A percentile compares a stretch with the other conserved stretches of the same genome.
Evolutionary conservation across 164 flowering plant species (phyloP).

Genomic region (Vitis rotundifolia): DNA sequence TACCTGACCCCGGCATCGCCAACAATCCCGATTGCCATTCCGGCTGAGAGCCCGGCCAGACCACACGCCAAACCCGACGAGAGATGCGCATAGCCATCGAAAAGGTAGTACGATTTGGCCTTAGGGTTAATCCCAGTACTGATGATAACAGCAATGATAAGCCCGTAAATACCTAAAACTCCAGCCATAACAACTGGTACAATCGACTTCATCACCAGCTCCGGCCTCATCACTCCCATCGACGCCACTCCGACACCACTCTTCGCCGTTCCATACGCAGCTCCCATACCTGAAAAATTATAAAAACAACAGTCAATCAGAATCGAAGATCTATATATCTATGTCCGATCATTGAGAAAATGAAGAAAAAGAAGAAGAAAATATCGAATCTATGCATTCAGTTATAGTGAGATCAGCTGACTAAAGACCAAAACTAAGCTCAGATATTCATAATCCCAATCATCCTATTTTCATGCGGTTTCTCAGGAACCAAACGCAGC

Average conservation of each 20-base stretch:
- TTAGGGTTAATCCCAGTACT: conserved; percentile 92
- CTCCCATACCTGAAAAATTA: conserved; percentile 73
- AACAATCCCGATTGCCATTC: conserved; percentile 89
- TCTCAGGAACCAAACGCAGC: too few species aligned
- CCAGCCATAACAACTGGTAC: conserved; percentile 97
- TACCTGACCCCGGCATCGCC: conserved; percentile 94
- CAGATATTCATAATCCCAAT: background rate
- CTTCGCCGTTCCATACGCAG: conserved; percentile 91
- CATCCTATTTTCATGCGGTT: too few species aligned
- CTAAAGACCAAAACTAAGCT: background rate
- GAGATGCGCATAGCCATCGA: conserved; percentile 88
- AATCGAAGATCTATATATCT: conserved; percentile 8
- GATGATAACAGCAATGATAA: conserved; percentile 84
- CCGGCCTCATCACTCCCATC: conserved; percentile 96
- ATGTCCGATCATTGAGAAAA: background rate
- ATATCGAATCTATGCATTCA: too few species aligned
- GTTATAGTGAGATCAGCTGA: too few species aligned
- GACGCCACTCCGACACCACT: conserved; percentile 94
- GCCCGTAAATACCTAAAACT: conserved; percentile 85
- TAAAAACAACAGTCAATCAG: background rate
- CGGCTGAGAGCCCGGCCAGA: conserved; percentile 89
- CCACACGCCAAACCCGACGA: conserved; percentile 92
- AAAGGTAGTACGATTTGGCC: conserved; percentile 80
- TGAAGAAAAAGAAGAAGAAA: background rate
- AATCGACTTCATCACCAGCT: conserved; percentile 90